phyloP scores from a whole-genome alignment of 371 early-diverging fungal species.

The Mucor plumbeus region DNA sequence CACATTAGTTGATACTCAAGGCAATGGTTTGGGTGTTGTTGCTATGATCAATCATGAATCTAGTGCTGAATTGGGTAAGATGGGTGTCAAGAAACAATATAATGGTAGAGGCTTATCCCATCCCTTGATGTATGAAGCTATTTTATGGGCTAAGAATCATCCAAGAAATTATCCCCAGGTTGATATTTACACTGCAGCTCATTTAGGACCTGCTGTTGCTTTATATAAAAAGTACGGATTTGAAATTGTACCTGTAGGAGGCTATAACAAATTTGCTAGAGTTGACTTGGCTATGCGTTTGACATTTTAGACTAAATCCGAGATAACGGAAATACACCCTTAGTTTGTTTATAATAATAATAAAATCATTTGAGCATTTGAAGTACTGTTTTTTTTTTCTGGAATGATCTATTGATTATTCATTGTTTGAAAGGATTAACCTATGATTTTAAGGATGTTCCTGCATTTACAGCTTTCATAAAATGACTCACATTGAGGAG shows the following conservation, averaged over 20 bases:
- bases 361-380: background rate
- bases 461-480: background rate
- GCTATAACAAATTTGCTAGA: conserved; percentile 8
- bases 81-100: conserved; percentile 21
- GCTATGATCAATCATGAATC: conserved; percentile 26
- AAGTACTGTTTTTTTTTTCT: background rate
- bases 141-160: conserved; percentile 18
- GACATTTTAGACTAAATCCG: conserved; percentile 13
- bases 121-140: conserved; percentile 21
- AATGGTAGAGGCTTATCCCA: conserved; percentile 29
- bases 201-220: conserved; percentile 3
- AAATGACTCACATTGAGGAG: background rate
- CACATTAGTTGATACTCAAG: conserved; percentile 12
- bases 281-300: conserved; percentile 16
- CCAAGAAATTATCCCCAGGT: background rate
- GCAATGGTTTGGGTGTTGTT: conserved; percentile 18
- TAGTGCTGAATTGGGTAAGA: conserved; percentile 24
- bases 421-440: background rate
- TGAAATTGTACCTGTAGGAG: conserved; percentile 3
- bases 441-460: background rate
- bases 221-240: conserved; percentile 23
- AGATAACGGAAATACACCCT: background rate
- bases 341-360: background rate
- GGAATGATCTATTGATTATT: conserved; percentile 8
- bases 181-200: conserved; percentile 3